Evolutionary conservation across 2,329 filamentous ascomycete species (phyloP).

Genomic region (Colletotrichum tabaci): DNA sequence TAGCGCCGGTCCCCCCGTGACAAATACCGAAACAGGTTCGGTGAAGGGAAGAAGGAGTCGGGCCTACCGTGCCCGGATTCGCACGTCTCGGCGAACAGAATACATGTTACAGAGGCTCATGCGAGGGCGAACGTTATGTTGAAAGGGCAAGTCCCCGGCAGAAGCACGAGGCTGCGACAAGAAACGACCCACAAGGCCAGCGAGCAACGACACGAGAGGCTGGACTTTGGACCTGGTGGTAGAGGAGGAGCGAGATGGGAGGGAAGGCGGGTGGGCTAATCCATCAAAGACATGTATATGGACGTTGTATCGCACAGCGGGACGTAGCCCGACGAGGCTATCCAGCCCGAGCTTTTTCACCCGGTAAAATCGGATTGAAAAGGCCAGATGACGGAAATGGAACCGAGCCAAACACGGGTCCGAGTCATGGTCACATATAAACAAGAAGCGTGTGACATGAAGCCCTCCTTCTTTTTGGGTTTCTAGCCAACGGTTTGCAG

Average conservation of each 20-base stretch:
- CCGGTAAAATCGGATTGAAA: constrained; percentile 19
- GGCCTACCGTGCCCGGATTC: constrained; percentile 24
- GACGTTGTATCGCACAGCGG: background rate
- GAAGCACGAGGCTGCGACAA: constrained; percentile 1
- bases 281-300: constrained; percentile 2
- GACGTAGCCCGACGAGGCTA: constrained; percentile 26
- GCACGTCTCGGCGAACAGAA: constrained; percentile 33
- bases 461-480: constrained; percentile 1
- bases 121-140: constrained; percentile 31
- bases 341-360: constrained; percentile 34
- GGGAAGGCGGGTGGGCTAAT: constrained; percentile 16
- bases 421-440: constrained; percentile 35
- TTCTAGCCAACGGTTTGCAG: constrained; percentile 1
- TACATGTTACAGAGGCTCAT: constrained; percentile 27
- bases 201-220: constrained; percentile 12
- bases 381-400: constrained; percentile 29
- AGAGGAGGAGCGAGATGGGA: background rate
- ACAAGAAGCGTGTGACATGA: constrained; percentile 28
- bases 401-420: constrained; percentile 7
- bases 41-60: constrained; percentile 24
- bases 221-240: constrained; percentile 11
- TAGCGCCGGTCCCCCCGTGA: constrained; percentile 24
- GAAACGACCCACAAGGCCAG: background rate
- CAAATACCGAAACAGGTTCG: constrained; percentile 31
- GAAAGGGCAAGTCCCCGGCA: constrained; percentile 3